These are phyloP conservation scores for Globisporangium mamillatum DNA, from an alignment of 352 stramenopile genomes.

Conservation along the genomic window DNA sequence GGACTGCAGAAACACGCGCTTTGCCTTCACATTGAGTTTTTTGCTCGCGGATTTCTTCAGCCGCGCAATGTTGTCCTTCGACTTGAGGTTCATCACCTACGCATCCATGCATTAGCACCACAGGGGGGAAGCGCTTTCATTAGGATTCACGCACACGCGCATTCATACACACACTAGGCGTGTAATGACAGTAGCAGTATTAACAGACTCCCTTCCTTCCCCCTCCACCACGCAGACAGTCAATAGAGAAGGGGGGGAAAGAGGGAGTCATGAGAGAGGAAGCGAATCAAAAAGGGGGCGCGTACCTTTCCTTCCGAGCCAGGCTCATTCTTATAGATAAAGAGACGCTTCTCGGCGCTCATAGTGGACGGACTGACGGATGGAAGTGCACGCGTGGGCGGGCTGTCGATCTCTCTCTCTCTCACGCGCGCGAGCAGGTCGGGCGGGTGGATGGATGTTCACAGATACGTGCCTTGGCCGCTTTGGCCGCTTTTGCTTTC, in stretches of 20 bases:
- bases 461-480: not conserved
- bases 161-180: not conserved
- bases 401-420: not conserved
- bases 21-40: constrained; percentile 78
- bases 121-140: not conserved
- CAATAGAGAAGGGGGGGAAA: not conserved
- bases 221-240: not conserved
- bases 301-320: constrained; percentile 76
- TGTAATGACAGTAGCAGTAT: not conserved
- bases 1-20: constrained; percentile 75
- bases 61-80: constrained; percentile 61
- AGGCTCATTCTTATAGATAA: constrained; percentile 87
- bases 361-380: constrained; percentile 22
- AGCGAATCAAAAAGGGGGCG: not conserved
- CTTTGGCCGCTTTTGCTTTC: not conserved
- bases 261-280: not conserved
- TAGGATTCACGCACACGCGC: not conserved
- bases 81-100: constrained; percentile 80
- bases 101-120: not conserved
- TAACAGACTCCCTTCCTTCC: not conserved
- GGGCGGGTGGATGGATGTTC: not conserved
- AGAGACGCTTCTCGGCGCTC: constrained; percentile 77
- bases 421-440: not conserved
- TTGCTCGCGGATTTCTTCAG: constrained; percentile 86
- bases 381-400: not conserved